Evolutionary conservation across 78 protist species (phyloP).

Genomic region (Mantamonas sphyraenae): DNA sequence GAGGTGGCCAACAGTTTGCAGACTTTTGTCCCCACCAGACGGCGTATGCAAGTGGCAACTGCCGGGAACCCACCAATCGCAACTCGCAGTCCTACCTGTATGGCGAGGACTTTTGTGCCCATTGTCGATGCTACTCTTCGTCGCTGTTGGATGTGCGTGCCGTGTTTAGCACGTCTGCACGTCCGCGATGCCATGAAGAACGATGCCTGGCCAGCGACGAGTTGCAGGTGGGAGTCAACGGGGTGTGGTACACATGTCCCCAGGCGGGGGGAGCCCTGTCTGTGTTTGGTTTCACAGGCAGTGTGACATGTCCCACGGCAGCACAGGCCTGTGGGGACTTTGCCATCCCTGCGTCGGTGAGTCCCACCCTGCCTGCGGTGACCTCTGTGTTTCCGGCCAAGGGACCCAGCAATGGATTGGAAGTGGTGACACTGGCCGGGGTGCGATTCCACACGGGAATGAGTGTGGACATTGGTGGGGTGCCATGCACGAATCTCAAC

Average conservation of each 20-base stretch:
- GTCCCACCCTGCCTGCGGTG: neutral
- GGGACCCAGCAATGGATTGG: neutral
- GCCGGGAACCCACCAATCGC: neutral
- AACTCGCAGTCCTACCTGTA: neutral
- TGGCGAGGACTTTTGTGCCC: neutral
- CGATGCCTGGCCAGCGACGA: no score
- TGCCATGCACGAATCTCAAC: neutral
- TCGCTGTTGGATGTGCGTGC: neutral
- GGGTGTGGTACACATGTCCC: neutral
- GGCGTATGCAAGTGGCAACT: neutral
- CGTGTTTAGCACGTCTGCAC: neutral
- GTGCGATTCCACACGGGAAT: neutral
- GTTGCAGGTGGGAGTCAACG: neutral
- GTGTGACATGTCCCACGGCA: neutral
- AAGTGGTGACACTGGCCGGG: neutral
- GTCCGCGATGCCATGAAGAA: neutral
- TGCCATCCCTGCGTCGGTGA: neutral
- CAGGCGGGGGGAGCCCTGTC: neutral
- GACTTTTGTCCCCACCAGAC: neutral
- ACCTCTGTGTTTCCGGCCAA: neutral
- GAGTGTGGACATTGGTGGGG: neutral
- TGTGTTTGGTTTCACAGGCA: neutral
- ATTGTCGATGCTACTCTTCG: neutral
- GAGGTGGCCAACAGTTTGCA: neutral
- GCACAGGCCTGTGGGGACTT: neutral